Evolutionary conservation across 257 asterid species (phyloP), one percentile per base, ranked within the genome.

Genomic region (Catharanthus roseus): DNA sequence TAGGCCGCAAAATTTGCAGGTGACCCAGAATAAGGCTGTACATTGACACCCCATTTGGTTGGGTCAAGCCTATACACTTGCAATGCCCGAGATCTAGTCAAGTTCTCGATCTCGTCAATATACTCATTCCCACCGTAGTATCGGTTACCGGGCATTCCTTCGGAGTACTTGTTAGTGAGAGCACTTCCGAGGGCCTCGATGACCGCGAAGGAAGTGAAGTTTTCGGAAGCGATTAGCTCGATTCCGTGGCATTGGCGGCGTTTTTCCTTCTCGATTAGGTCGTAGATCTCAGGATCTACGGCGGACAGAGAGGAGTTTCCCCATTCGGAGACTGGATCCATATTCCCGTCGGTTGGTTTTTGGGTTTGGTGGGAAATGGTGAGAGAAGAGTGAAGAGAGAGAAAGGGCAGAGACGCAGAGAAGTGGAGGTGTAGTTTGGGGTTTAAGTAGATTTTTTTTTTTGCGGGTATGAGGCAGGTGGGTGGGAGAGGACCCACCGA

Each of bases 141-240:
- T 2, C 87, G 80, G 74, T 79, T 82, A 0, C 86, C 86, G 2
- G 86, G 86, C 80, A 82, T 82, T 18, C 86, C 86, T 67, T 82
- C 86, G 23, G 86, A 82, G 73, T 82, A 82, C 41, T 82, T 82
- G 71, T 82, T 82, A 18, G 86, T 82, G 13, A 82, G 65, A 23
- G 86, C 55, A 36, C 80, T 74, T 11, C 86, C 86, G 8, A 82
- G 80, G 51, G 86, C 86, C 60, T 82, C 84, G 19, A 79, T 82
- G 15, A 82, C 86, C 44, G 86, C 86, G 29, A 82, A 82, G 72
- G 86, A 82, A 6, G 86, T 82, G 86, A 82, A 82, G 23, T 82
- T 82, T 42, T 82, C 86, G n/a, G 86, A 82, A 53, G 86, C 86
- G 38, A 83, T 83, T 4, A 83, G 84, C 55, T 83, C 87, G 74